These are phyloP conservation scores for Metarhizium sp. DNA, from an alignment of 2,329 filamentous ascomycete species.

Conservation along the genomic window DNA sequence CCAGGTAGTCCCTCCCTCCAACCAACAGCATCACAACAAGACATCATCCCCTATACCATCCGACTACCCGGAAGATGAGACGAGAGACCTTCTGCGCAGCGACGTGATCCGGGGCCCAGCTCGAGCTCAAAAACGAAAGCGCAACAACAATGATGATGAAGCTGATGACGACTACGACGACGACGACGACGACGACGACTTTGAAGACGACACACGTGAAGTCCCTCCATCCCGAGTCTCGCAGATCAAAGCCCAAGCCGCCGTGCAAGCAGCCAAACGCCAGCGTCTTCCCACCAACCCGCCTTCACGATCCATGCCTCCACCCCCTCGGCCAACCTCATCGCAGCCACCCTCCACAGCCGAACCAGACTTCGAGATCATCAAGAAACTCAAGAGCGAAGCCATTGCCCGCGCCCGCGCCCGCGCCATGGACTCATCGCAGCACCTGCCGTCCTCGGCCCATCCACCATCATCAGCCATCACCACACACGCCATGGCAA, in stretches of 20 bases:
- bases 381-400: not conserved
- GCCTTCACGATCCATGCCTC: conserved; percentile 13
- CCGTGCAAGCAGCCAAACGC: not conserved
- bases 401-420: not conserved
- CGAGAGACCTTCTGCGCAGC: not conserved
- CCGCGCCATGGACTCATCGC: not conserved
- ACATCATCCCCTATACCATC: conserved; percentile 9
- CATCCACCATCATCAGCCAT: conserved; percentile 1
- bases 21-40: conserved; percentile 11
- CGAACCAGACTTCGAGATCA: not conserved
- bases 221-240: conserved; percentile 13
- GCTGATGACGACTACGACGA: conserved; percentile 8
- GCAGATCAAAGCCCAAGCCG: conserved; percentile 4
- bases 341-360: conserved; percentile 8
- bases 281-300: not conserved
- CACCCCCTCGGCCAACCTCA: conserved; percentile 11
- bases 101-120: not conserved
- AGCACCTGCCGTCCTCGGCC: not conserved
- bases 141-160: not conserved
- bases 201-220: conserved; percentile 19
- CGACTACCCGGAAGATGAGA: conserved; percentile 10
- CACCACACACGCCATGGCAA: not conserved
- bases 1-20: conserved; percentile 10
- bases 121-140: conserved; percentile 2
- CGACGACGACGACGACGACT: conserved; percentile 16